Evolutionary conservation across 139 green algal species (phyloP).

Genomic region (Chlamydomonas sphaeroides): DNA sequence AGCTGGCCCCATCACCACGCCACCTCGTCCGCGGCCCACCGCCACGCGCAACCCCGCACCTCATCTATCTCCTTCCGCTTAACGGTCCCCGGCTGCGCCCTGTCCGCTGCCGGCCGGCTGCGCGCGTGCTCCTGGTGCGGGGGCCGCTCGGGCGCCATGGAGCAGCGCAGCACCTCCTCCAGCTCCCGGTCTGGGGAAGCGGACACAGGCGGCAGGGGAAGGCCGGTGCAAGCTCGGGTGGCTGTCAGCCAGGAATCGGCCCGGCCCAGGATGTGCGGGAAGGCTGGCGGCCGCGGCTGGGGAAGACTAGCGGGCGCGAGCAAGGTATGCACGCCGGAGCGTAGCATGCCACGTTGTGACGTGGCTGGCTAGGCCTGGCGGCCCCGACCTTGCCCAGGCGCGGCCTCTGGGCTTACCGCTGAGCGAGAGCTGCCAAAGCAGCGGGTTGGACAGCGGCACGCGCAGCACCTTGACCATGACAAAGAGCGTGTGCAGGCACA

Average conservation of each 20-base stretch:
- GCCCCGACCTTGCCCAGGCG: no score
- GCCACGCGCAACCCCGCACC: conserved; percentile 28
- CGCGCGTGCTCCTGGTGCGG: neutral
- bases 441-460: conserved; percentile 65
- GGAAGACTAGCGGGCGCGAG: no score
- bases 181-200: conserved; percentile 65
- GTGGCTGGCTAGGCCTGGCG: no score
- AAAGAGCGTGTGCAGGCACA: conserved; percentile 75
- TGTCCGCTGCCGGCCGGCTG: conserved; percentile 3
- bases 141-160: conserved; percentile 27
- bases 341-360: no score
- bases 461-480: conserved; percentile 74
- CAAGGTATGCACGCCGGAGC: no score
- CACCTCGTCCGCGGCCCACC: no score
- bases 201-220: neutral
- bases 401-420: no score
- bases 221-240: no score
- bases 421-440: conserved; percentile 76
- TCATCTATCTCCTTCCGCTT: conserved; percentile 43
- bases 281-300: no score
- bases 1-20: no score
- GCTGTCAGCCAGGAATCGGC: no score
- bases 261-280: neutral
- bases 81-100: conserved; percentile 33
- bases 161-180: conserved; percentile 70